phyloP scores from a whole-genome alignment of 176 grass and related monocot genomes.

The Cymbopogon citratus region DNA sequence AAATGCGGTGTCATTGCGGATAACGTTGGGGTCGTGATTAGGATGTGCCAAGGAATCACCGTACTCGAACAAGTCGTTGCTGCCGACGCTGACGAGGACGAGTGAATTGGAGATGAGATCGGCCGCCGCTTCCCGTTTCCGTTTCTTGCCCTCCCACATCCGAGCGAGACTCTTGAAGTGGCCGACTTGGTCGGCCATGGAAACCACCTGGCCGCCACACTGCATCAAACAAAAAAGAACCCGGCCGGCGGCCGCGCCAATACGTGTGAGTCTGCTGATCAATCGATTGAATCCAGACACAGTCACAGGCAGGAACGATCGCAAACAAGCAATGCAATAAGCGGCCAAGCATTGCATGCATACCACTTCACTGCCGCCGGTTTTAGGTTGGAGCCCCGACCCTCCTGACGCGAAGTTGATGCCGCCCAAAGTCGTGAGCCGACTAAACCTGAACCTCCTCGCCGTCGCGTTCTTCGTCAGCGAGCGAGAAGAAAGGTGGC shows the following conservation, averaged over 20 bases:
- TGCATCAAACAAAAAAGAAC: background rate
- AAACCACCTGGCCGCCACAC: background rate
- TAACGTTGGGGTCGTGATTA: background rate
- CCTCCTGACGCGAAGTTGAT: slow-evolving; percentile 87
- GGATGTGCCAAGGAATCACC: background rate
- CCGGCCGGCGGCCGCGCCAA: too few relatives aligned
- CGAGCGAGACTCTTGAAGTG: slow-evolving; percentile 17
- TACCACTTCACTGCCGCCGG: background rate
- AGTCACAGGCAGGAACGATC: too few relatives aligned
- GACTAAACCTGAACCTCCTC: background rate
- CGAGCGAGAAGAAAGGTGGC: slow-evolving; percentile 47
- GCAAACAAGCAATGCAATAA: background rate
- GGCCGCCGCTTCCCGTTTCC: background rate
- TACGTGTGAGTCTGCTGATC: background rate
- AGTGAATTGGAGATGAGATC: slow-evolving; percentile 44
- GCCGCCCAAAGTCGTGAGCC: slow-evolving; percentile 47
- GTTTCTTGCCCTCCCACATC: background rate
- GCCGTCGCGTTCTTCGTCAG: slow-evolving; percentile 6
- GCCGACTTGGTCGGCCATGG: slow-evolving; percentile 34
- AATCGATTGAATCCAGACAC: background rate
- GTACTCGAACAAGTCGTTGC: slow-evolving; percentile 65
- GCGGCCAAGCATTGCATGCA: too few relatives aligned
- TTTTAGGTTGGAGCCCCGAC: slow-evolving; percentile 50
- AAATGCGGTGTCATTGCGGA: slow-evolving; percentile 4
- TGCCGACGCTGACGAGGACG: slow-evolving; percentile 56